Evolutionary conservation across 2,329 filamentous ascomycete genomes (phyloP).

Genomic region (Fusarium humuli): DNA sequence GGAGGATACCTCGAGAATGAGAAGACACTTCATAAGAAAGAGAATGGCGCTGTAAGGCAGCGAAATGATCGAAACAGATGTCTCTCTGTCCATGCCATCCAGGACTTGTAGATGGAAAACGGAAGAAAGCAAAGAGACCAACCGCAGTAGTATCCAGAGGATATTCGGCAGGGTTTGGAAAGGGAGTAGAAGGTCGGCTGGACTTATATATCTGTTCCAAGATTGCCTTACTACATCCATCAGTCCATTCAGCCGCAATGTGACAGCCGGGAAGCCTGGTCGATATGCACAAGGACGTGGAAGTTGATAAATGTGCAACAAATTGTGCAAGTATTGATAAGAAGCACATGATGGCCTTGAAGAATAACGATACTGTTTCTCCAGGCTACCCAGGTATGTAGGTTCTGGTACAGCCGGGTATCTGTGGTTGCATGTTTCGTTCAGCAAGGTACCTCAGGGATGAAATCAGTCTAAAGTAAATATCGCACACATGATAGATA

Average conservation of each 20-base stretch:
- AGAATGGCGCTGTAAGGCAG: neutral
- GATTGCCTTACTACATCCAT: slow-evolving; percentile 4
- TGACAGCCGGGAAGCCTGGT: neutral
- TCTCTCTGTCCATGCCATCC: neutral
- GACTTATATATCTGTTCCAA: neutral
- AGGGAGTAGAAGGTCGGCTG: neutral
- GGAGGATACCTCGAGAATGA: neutral
- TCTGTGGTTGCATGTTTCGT: neutral
- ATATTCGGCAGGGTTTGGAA: neutral
- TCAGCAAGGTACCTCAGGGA: neutral
- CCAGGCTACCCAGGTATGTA: neutral
- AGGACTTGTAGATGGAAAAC: neutral
- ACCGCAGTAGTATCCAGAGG: neutral
- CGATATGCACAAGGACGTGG: neutral
- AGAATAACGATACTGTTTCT: no score
- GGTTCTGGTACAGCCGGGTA: neutral
- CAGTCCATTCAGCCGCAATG: neutral
- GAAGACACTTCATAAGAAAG: neutral
- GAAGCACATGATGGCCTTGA: neutral
- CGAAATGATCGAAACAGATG: neutral
- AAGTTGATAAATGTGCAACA: neutral
- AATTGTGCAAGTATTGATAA: neutral
- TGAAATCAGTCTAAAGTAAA: neutral
- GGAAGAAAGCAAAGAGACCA: neutral
- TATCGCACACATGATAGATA: neutral